Base-by-base conservation (phyloP, 139 green algal species). In the Diplosphaera chodatii region DNA sequence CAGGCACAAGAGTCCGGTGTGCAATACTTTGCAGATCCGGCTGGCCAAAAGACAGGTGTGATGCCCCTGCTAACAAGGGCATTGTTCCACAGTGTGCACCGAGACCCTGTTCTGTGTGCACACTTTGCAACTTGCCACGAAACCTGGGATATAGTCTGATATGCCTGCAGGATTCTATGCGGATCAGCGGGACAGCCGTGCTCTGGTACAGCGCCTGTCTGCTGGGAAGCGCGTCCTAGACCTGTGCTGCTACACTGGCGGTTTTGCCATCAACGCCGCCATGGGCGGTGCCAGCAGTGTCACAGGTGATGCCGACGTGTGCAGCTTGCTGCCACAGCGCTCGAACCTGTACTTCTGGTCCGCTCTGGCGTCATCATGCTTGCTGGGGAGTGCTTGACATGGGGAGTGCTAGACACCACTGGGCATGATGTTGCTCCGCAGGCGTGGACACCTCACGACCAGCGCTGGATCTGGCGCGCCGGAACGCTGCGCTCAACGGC, bases 161-260 rank as follows among this genome's bases (percentile, higher is more conserved):
- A n/a, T n/a, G n/a, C n/a, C 16, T 59, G 16, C 48, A 59, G 83
- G 87, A 1, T 92, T 93, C 67, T 94, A 92, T 73, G 86, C 83
- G 2, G 92, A 96, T 71, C 89, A 98, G 82, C 77, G 94, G 1
- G 91, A 95, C 64, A 95, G 80, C 78, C 86, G 93, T 0, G 70
- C 69, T 1, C 79, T 90, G 18, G 32, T 98, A 21, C 77, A 82
- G 0, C n/a, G 40, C 13, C 65, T 98, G 40, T 56, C 63, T 5
- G 2, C 33, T 21, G 74, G 82, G 32, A 88, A 79, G 63, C 78
- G 55, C 3, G 88, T 92, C 25, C 77, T 97, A 4, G 93, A 98
- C 84, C 74, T 97, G 29, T 98, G 90, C 82, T 96, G 89, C 77
- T 98, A 96, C 84, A 92, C 72, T 15, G 85, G 85, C 18, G 83